These are phyloP conservation scores for Geum urbanum DNA, from an alignment of 306 rosid species.

Conservation along the genomic window DNA sequence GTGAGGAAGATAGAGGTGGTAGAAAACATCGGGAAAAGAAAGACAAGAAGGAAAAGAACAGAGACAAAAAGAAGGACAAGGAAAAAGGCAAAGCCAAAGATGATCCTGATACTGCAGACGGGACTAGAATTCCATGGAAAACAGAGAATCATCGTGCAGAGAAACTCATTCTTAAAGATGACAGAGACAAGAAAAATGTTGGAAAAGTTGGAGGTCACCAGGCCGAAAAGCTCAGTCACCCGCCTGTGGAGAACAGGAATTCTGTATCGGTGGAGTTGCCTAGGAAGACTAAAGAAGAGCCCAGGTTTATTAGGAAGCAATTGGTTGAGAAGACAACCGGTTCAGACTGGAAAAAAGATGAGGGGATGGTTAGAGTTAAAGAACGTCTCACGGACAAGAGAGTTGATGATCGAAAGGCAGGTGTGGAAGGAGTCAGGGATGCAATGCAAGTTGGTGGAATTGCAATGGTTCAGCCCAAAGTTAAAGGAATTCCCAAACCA, in stretches of 20 bases:
- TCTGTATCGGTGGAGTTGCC: too few species aligned
- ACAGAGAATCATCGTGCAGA: slow-evolving; percentile 35
- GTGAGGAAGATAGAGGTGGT: slow-evolving; percentile 68
- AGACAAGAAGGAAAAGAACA: slow-evolving; percentile 67
- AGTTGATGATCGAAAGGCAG: slow-evolving; percentile 39
- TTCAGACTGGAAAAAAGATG: slow-evolving; percentile 48
- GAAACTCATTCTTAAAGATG: slow-evolving; percentile 16
- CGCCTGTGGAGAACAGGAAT: too few species aligned
- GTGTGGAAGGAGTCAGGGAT: slow-evolving; percentile 41
- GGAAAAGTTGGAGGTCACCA: too few species aligned
- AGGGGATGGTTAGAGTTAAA: slow-evolving; percentile 45
- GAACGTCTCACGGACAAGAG: slow-evolving; percentile 51
- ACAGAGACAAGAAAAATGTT: too few species aligned
- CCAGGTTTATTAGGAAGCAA: slow-evolving; percentile 42
- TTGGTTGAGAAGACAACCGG: slow-evolving; percentile 41
- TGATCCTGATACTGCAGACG: slow-evolving; percentile 42
- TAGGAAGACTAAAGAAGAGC: slow-evolving; percentile 28
- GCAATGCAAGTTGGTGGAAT: slow-evolving; percentile 39
- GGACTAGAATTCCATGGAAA: slow-evolving; percentile 47
- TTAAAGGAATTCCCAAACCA: slow-evolving; percentile 43
- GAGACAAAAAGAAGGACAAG: slow-evolving; percentile 61
- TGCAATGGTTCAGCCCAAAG: slow-evolving; percentile 45
- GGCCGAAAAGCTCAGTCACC: too few species aligned
- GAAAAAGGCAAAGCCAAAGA: slow-evolving; percentile 48
- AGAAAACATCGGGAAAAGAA: slow-evolving; percentile 67